Conservation (phyloP, 345 rosid genomes). For the Bruguiera sexangula region DNA sequence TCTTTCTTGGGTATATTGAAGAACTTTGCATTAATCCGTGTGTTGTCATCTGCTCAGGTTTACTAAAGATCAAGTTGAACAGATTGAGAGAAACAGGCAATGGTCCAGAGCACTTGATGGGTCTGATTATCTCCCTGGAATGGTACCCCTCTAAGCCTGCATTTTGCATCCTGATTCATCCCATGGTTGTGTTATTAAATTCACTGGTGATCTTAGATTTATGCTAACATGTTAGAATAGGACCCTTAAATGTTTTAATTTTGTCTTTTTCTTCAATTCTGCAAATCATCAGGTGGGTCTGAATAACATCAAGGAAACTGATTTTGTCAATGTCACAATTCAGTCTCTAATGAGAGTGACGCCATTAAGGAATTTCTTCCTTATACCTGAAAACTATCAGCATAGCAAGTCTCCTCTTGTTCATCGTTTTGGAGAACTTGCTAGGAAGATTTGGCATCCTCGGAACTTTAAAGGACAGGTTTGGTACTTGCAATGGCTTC, state of each 20-base stretch:
- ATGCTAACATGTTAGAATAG: neutral
- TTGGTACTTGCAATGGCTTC: conserved; percentile 13
- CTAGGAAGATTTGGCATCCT: conserved; percentile 94
- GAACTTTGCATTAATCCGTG: neutral
- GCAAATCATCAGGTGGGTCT: conserved; percentile 72
- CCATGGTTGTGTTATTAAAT: neutral
- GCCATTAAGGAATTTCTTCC: conserved; percentile 86
- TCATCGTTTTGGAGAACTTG: conserved; percentile 90
- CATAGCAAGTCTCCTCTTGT: conserved; percentile 78
- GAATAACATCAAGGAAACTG: conserved; percentile 91
- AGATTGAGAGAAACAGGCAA: conserved; percentile 76
- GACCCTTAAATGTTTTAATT: conserved; percentile 6
- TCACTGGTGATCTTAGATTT: neutral
- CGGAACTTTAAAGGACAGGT: conserved; percentile 99
- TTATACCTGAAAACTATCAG: conserved; percentile 85
- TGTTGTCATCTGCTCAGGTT: conserved; percentile 48
- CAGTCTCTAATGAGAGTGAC: conserved; percentile 93
- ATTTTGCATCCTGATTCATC: neutral
- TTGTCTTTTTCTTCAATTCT: neutral
- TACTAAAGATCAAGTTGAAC: conserved; percentile 72
- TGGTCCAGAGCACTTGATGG: conserved; percentile 99
- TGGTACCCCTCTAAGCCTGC: conserved; percentile 38
- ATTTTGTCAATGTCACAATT: conserved; percentile 95
- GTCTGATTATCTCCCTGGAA: conserved; percentile 98
- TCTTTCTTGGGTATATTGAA: neutral